Base-by-base conservation (phyloP, 371 early-diverging fungal genomes). In the Furculomyces boomerangus region DNA sequence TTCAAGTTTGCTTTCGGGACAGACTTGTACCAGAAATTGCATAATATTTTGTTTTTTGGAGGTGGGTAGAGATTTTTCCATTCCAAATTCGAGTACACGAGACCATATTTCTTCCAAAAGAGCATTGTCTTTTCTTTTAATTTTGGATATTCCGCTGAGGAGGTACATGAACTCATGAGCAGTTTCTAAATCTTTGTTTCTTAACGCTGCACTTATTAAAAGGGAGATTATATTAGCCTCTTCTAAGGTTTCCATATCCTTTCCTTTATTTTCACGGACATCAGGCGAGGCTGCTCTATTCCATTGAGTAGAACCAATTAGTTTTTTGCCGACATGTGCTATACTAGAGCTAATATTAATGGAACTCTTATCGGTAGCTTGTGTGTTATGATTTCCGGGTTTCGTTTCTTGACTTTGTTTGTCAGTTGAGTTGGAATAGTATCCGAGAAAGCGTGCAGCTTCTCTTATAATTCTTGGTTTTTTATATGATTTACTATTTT, bases 401-500 rank as follows among this genome's bases (percentile, higher is more conserved):
- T 22, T 22, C n/a, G n/a, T n/a, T n/a, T n/a, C n/a, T n/a, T n/a
- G n/a, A n/a, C n/a, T n/a, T n/a, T n/a, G n/a, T n/a, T n/a, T n/a
- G n/a, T 31, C 28, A 3, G 5, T 8, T 3, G 26, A 26, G 20
- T 43, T 43, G 3, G 43, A 7, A 31, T 49, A 49, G 18, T 49
- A 30, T 24, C 49, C 49, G 5, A 49, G 16, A 10, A 49, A 20
- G 5, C 49, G 5, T 24, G 49, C 49, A 10, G 49, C 49, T 49
- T 49, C 49, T 31, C 49, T 28, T 3, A 49, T 49, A 16, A 49
- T 31, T 49, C 26, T 49, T 10, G 49, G 49, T 20, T 49, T 49
- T 31, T 31, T 49, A 20, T 49, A 49, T 3, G 49, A 10, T 20
- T 20, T 31, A 3, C 16, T 13, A 27, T 49, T 49, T 3, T 26